These are phyloP conservation scores for Aspergillus haitiensis DNA, from an alignment of 495 filamentous ascomycete genomes.

Conservation along the genomic window DNA sequence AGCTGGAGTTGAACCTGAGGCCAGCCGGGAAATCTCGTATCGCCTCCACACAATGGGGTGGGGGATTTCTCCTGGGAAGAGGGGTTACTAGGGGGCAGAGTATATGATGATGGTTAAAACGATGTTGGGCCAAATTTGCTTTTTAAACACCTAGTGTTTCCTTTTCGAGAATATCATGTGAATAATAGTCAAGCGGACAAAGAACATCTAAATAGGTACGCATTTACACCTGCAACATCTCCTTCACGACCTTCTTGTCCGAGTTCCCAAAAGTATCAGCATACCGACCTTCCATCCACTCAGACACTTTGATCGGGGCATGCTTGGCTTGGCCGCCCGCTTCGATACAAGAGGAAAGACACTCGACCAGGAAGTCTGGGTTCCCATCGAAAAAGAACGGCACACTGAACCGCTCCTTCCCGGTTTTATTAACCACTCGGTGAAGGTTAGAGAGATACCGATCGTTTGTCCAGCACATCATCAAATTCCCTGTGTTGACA, in stretches of 20 bases:
- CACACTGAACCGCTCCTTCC: conserved; percentile 27
- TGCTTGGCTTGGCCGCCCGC: conserved; percentile 19
- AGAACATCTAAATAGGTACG: neutral
- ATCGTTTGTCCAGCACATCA: conserved; percentile 33
- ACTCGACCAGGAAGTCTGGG: conserved; percentile 26
- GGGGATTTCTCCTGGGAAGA: too few relatives aligned
- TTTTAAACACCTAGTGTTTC: too few relatives aligned
- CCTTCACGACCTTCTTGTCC: conserved; percentile 6
- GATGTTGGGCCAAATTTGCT: too few relatives aligned
- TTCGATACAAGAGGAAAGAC: conserved; percentile 24
- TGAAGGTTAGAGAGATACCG: conserved; percentile 32
- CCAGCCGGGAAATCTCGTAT: too few relatives aligned
- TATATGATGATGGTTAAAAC: too few relatives aligned
- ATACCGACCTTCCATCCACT: conserved; percentile 29
- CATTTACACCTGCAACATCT: neutral
- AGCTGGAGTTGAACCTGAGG: too few relatives aligned
- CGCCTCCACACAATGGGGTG: too few relatives aligned
- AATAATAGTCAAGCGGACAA: neutral
- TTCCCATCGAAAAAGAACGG: conserved; percentile 37
- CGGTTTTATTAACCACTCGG: conserved; percentile 31
- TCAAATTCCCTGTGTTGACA: conserved; percentile 51
- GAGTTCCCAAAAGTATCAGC: conserved; percentile 27
- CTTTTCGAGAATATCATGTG: neutral
- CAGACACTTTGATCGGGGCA: conserved; percentile 28
- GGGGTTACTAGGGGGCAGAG: neutral